A percentile compares a stretch with the other conserved stretches of the same genome.
These are phyloP conservation scores for Aureoboletus auriporus DNA, from an alignment of 768 basidiomycete species.

Conservation along the genomic window DNA sequence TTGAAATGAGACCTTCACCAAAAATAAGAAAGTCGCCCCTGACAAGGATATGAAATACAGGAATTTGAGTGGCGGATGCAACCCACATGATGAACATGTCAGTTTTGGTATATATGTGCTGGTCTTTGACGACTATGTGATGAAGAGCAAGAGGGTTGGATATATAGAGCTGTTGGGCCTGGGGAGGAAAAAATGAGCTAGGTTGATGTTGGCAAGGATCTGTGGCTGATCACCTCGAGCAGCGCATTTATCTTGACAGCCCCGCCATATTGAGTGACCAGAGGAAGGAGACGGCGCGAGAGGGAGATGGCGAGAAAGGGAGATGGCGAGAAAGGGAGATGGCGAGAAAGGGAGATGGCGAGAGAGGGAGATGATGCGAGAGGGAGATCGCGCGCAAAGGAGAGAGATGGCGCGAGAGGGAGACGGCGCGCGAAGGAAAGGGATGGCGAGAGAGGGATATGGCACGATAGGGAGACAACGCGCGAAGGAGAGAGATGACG, in stretches of 20 bases:
- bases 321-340: no score
- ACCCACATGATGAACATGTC: conserved; percentile 32
- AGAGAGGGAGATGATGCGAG: no score
- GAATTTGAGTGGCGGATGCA: not conserved
- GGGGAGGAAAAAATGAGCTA: conserved; percentile 1
- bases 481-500: no score
- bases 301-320: no score
- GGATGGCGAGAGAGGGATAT: no score
- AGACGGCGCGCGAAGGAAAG: no score
- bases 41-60: not conserved
- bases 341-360: no score
- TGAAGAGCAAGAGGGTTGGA: conserved; percentile 37
- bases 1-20: conserved; percentile 36
- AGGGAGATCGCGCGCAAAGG: no score
- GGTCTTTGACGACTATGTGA: conserved; percentile 35
- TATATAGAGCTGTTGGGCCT: conserved; percentile 31
- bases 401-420: no score
- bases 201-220: not conserved
- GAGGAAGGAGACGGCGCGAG: no score
- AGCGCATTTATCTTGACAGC: conserved; percentile 32
- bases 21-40: conserved; percentile 33
- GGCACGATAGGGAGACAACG: no score
- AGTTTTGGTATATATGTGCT: conserved; percentile 35
- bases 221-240: conserved; percentile 25
- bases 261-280: conserved; percentile 32